Conservation (phyloP, 1,284 basidiomycete species). For the Ganoderma boninense region DNA sequence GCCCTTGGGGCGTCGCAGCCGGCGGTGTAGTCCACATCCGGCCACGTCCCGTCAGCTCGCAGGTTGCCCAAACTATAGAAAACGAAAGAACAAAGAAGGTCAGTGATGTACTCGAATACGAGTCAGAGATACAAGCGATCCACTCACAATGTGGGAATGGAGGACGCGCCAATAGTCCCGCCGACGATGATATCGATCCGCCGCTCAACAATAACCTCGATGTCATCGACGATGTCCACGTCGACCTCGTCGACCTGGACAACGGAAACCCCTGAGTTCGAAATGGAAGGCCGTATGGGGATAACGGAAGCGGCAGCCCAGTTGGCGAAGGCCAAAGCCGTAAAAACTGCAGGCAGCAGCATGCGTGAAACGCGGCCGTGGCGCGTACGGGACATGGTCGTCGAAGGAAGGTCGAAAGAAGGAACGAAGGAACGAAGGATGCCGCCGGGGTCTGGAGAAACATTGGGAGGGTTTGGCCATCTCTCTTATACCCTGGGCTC, state of each 20-base stretch:
- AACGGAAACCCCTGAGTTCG: not conserved
- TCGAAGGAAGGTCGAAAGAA: conserved; percentile 3
- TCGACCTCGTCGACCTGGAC: not conserved
- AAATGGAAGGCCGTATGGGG: conserved; percentile 7
- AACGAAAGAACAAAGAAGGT: too few relatives aligned
- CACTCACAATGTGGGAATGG: conserved; percentile 39
- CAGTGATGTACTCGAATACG: not conserved
- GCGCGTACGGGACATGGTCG: conserved; percentile 17
- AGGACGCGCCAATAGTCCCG: conserved; percentile 33
- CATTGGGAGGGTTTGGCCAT: not conserved
- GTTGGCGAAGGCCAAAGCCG: conserved; percentile 18
- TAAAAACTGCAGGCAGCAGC: conserved; percentile 18
- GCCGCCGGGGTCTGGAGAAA: conserved; percentile 13
- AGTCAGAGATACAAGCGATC: not conserved
- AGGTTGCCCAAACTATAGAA: conserved; percentile 51
- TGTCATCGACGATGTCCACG: conserved; percentile 28
- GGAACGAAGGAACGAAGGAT: conserved; percentile 7
- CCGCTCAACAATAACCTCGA: conserved; percentile 38
- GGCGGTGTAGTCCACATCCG: conserved; percentile 61
- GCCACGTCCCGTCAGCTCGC: conserved; percentile 59
- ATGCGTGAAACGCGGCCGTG: conserved; percentile 12
- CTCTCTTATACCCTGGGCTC: conserved; percentile 24
- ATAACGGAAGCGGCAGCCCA: conserved; percentile 17
- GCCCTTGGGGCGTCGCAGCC: conserved; percentile 66
- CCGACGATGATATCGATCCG: conserved; percentile 41